phyloP scores from a whole-genome alignment of 106 monocot genomes.

The Alisma plantagoaquatica region DNA sequence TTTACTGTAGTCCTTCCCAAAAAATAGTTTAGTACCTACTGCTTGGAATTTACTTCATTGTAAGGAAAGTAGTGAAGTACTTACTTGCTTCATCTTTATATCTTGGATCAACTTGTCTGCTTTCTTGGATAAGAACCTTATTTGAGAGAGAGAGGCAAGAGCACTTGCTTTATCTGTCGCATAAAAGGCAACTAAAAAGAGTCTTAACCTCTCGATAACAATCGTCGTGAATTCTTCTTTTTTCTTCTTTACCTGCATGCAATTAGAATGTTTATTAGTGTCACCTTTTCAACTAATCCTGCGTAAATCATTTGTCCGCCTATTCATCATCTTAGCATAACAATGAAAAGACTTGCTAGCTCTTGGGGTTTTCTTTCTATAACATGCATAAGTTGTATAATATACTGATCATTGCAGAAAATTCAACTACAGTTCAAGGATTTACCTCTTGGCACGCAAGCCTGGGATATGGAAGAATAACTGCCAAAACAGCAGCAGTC shows the following conservation, averaged over 20 bases:
- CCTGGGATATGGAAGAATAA: constrained; percentile 45
- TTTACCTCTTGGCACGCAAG: constrained; percentile 40
- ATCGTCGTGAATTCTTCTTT: constrained; percentile 26
- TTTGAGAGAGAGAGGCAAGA: constrained; percentile 27
- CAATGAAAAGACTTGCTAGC: too few relatives aligned
- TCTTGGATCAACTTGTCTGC: constrained; percentile 30
- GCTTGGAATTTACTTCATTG: neutral
- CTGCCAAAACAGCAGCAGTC: constrained; percentile 33
- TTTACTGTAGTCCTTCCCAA: neutral
- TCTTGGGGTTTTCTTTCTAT: neutral
- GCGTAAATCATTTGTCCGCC: neutral
- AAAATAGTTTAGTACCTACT: neutral
- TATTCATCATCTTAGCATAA: too few relatives aligned
- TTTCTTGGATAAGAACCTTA: constrained; percentile 12
- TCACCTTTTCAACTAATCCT: neutral
- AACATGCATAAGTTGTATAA: neutral
- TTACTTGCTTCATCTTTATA: constrained; percentile 37
- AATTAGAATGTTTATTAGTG: neutral
- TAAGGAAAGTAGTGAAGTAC: too few relatives aligned
- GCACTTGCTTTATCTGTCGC: constrained; percentile 21
- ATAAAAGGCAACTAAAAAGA: constrained; percentile 38
- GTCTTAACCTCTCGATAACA: constrained; percentile 28
- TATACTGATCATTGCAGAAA: neutral
- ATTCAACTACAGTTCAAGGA: neutral
- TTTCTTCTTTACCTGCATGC: constrained; percentile 28